A percentile compares a stretch with the other conserved stretches of the same genome.
Conservation (phyloP, 768 basidiomycete species). For the Tephrocybe sp. region DNA sequence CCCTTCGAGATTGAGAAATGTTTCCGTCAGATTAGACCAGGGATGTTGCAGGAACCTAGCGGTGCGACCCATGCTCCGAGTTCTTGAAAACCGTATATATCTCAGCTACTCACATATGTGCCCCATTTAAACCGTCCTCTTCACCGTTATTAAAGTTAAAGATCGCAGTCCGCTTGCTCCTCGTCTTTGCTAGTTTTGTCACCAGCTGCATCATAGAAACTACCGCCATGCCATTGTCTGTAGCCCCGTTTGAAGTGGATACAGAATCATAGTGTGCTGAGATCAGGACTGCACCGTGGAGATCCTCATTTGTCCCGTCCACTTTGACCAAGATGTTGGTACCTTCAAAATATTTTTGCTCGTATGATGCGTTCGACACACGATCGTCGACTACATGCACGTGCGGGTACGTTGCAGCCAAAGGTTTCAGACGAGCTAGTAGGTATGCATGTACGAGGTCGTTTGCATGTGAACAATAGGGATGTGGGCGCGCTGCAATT, state of each 20-base stretch:
- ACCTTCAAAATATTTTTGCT: constrained; percentile 61
- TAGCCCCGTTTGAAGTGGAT: constrained; percentile 71
- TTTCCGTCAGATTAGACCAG: constrained; percentile 64
- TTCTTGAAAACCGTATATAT: no score
- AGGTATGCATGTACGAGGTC: constrained; percentile 64
- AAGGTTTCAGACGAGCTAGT: constrained; percentile 47
- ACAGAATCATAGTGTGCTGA: constrained; percentile 86
- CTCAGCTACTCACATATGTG: constrained; percentile 53
- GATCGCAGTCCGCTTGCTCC: constrained; percentile 52
- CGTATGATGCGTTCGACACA: constrained; percentile 18
- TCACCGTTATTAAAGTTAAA: constrained; percentile 90
- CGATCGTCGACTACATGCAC: constrained; percentile 54
- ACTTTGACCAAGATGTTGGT: constrained; percentile 69
- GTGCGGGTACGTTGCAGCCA: constrained; percentile 43
- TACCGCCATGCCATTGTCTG: constrained; percentile 50
- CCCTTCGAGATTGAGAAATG: constrained; percentile 83
- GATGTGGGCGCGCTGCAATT: constrained; percentile 70
- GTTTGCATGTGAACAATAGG: constrained; percentile 78
- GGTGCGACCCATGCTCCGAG: no score
- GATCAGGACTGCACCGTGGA: constrained; percentile 56
- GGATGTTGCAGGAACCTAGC: constrained; percentile 74
- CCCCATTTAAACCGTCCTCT: constrained; percentile 75
- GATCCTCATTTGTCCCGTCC: constrained; percentile 44
- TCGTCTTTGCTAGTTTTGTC: constrained; percentile 37
- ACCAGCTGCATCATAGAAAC: constrained; percentile 39